phyloP scores from a whole-genome alignment of 345 rosid species.

The Turritis glabra region DNA sequence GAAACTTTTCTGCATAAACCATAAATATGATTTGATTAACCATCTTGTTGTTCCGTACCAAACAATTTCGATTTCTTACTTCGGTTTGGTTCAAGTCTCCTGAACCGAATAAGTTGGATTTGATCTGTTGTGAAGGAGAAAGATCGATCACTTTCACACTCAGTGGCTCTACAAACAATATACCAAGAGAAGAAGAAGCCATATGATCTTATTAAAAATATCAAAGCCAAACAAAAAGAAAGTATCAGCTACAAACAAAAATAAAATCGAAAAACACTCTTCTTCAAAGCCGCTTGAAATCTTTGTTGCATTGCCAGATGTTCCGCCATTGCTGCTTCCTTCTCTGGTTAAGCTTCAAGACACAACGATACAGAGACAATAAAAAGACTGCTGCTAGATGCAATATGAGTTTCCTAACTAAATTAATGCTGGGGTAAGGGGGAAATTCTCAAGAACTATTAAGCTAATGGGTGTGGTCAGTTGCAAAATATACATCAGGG shows the following conservation, averaged over 20 bases:
- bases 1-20: background rate
- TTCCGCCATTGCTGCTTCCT: constrained; percentile 8
- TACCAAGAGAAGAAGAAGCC: background rate
- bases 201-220: background rate
- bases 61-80: too few species aligned
- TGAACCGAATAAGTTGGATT: background rate
- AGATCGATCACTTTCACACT: constrained; percentile 1
- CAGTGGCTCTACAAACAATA: background rate
- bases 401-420: constrained; percentile 5
- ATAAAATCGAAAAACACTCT: background rate
- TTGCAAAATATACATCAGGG: constrained; percentile 1
- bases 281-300: constrained; percentile 14
- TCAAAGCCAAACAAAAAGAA: background rate
- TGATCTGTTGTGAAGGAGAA: constrained; percentile 12
- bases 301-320: constrained; percentile 18
- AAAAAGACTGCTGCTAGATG: constrained; percentile 8
- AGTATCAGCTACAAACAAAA: background rate
- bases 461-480: constrained; percentile 12
- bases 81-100: too few species aligned
- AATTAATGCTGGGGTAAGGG: background rate
- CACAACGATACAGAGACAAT: constrained; percentile 5
- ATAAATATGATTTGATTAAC: too few species aligned
- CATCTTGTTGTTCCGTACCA: too few species aligned
- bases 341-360: constrained; percentile 11
- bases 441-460: constrained; percentile 1